Base-by-base conservation (phyloP, 2,329 filamentous ascomycete species). In the Leptographium radiaticola region DNA sequence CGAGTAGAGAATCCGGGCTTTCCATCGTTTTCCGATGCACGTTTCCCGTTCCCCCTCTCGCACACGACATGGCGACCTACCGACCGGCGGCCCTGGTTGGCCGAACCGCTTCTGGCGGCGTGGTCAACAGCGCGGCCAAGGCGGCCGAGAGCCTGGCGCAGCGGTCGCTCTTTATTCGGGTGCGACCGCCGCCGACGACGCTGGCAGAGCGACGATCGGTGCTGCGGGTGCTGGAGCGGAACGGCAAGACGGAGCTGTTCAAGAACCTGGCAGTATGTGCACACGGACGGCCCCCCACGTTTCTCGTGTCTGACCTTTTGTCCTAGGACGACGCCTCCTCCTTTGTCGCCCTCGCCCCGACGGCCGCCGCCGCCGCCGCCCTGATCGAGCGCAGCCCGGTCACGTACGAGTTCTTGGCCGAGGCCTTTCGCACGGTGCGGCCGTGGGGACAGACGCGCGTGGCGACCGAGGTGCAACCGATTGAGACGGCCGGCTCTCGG, bases 191-290 rank as follows among this genome's bases (percentile, higher is more conserved):
- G 13, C 78, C 79, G 12, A 60, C 66, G n/a, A 75, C 58, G 48
- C 73, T 81, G 58, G 68, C 71, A 34, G 76, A 81, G 64, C 74
- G 78, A 8, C 75, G 77, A 30, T 76, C 76, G 9, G 69, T 81
- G 20, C 66, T 81, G 38, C 72, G 73, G 45, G 69, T 73, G 33
- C 66, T 81, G 25, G 71, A 78, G 64, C 67, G 69, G 53, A 67
- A 74, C 59, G 74, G 73, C 53, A 64, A 67, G 2, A 69, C 80
- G 46, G 74, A 80, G 43, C 67, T 74, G 39, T 81, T 81, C 63
- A 75, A 72, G 65, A 71, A 69, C 62, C 64, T 74, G 39, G 64
- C 69, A 47, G 71, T 71, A 59, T 49, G 65, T 60, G 7, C 4
- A 2, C 7, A 31, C 15, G 30, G 7, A 36, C 30, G 16, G n/a